Evolutionary conservation across 1,139 yeast species (phyloP), one percentile per base, ranked within the genome.

Genomic region (Candida tunisiensis): DNA sequence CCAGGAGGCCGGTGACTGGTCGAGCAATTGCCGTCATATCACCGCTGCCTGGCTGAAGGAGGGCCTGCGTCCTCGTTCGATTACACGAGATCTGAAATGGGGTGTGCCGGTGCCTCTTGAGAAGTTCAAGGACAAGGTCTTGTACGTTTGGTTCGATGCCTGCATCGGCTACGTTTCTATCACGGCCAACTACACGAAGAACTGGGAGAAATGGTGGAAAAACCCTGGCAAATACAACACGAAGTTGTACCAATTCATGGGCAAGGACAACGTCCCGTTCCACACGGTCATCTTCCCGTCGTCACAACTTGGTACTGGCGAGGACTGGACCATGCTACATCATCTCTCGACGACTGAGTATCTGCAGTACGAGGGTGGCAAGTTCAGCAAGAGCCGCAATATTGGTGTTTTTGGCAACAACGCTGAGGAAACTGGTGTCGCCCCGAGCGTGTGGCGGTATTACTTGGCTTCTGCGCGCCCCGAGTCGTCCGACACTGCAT

Each of bases 121-220:
- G 39, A 52, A 47, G 13, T 88, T 65, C 57, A 71, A 75, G 40
- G 74, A 82, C 28, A 88, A 88, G 57, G 98, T 88, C 10, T 62
- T 88, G 46, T 88, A 88, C 47, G 99, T 88, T 34, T 88, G 99
- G 99, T 88, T 88, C 42, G 99, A 88, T 57, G 99, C 99, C 25
- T 70, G 94, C 26, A 85, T 88, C 41, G 99, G 99, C 24, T 88
- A 88, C 51, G 73, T 85, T 35, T 82, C 95, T 29, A 88, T 88
- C 45, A 91, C 99, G 22, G 95, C 96, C 18, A 78, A 77, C 53
- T 91, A 85, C 55, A 75, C 83, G 36, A 66, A 78, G 33, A 69
- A 69, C 15, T 79, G 85, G 68, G 70, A 82, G 67, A 49, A 66
- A 45, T 78, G 93, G 91, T 88, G 99, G 99, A 75, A 71, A 55